These are phyloP conservation scores for Hsuehochloa calcarea DNA, from an alignment of 176 grass and related monocot species.

Conservation along the genomic window DNA sequence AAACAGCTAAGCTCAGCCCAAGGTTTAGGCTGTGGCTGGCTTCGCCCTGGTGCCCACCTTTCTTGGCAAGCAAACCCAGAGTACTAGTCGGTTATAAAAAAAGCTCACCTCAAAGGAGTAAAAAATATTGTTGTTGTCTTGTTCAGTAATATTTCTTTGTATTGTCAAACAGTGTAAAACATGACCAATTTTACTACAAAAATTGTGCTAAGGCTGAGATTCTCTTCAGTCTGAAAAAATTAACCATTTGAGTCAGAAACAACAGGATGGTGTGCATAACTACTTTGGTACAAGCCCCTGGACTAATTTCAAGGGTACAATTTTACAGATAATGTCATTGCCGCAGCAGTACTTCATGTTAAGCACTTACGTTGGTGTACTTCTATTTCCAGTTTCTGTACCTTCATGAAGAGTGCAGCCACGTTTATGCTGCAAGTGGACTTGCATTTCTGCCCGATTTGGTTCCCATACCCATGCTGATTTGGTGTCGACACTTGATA, in stretches of 20 bases:
- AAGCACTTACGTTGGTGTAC: background rate
- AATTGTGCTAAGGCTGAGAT: constrained; percentile 1
- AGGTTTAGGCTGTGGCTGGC: too few species aligned
- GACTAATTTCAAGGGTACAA: background rate
- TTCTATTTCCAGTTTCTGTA: constrained; percentile 11
- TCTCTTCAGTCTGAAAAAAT: background rate
- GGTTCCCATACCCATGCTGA: constrained; percentile 46
- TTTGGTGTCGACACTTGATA: constrained; percentile 26
- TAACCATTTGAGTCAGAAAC: background rate
- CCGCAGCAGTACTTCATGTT: background rate
- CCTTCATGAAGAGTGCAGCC: constrained; percentile 22
- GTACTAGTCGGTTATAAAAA: constrained; percentile 30
- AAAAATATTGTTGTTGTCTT: background rate
- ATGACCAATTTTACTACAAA: background rate
- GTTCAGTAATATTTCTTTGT: background rate
- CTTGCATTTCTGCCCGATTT: constrained; percentile 42
- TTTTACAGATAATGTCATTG: background rate
- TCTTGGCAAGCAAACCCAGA: constrained; percentile 43
- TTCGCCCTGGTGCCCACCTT: constrained; percentile 28
- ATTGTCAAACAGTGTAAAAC: constrained; percentile 16
- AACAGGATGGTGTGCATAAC: background rate
- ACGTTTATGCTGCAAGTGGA: constrained; percentile 37
- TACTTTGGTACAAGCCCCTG: background rate
- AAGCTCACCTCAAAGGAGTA: background rate
- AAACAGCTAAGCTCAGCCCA: too few species aligned